Conservation (phyloP, 306 rosid species). For the Delonix regia region DNA sequence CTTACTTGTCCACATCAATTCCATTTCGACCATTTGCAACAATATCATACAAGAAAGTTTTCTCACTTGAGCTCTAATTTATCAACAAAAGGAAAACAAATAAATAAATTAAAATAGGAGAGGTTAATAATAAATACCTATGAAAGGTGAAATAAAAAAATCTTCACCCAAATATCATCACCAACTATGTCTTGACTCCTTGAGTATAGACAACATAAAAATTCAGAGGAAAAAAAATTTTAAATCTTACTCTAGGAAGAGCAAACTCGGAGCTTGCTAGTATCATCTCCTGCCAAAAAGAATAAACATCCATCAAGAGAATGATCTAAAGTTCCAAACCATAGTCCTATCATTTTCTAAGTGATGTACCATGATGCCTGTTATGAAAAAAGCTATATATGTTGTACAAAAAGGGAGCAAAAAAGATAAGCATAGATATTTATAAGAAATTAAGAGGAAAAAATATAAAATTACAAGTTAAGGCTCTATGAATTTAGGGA, state of each 20-base stretch:
- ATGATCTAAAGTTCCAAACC: constrained; percentile 25
- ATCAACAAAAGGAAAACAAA: constrained; percentile 7
- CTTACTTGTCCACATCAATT: constrained; percentile 98
- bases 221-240: neutral
- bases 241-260: constrained; percentile 58
- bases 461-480: neutral
- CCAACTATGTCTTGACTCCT: constrained; percentile 4
- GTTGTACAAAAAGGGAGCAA: neutral
- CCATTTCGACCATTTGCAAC: constrained; percentile 99
- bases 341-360: constrained; percentile 8
- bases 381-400: neutral
- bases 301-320: constrained; percentile 27
- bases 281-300: constrained; percentile 81
- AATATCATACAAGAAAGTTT: constrained; percentile 85
- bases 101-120: neutral
- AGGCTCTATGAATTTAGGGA: constrained; percentile 20
- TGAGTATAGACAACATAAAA: neutral
- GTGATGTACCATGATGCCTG: constrained; percentile 6
- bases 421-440: neutral
- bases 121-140: neutral
- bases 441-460: constrained; percentile 21
- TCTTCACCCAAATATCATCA: constrained; percentile 11
- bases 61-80: constrained; percentile 70
- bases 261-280: constrained; percentile 76
- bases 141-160: constrained; percentile 26